Base-by-base conservation (phyloP, 1,284 basidiomycete genomes). In the Ustilago tritici region DNA sequence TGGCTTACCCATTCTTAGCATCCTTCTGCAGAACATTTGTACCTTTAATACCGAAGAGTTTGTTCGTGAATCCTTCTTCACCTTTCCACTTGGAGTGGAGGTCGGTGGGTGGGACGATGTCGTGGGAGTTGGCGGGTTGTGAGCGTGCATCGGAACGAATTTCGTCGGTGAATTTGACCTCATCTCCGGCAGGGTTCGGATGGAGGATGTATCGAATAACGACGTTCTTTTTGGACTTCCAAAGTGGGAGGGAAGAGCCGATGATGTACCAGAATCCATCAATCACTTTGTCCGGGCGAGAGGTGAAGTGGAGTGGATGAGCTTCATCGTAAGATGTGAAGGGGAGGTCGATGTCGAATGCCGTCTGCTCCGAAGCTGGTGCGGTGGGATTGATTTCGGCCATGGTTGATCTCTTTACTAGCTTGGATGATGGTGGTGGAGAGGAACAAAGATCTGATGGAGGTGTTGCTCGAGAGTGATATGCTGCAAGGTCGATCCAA, bases 201-300 rank as follows among this genome's bases (percentile, higher is more conserved):
- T 69, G 58, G 12, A 69, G 68, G 11, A 67, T 60, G 65, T 77
- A 77, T n/a, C 66, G 70, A 40, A 77, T 77, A 6, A 73, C 67
- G 36, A 77, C 75, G 32, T 73, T 77, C 70, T 77, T 77, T 50
- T 73, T 77, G 32, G 61, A 50, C 50, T 70, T 76, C 76, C 76
- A 74, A 1, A 74, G 56, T 7, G 72, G 69, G 8, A 78, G 46
- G 1, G 72, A 71, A 0, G 76, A 75, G 15, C 71, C 69, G 19
- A 78, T 52, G 41, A 74, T 74, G 57, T 74, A 78, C 73, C 73
- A 75, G 53, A 71, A 71, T 2, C 66, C 73, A 35, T 69, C 60
- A 57, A 76, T 69, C 31, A 43, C 32, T 15, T 64, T 31, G 47
- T 28, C 49, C 0, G 76, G 76, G 3, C 54, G 63, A 12, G 66